phyloP scores from a whole-genome alignment of 352 stramenopile genomes.

The Ophiocytium majus region DNA sequence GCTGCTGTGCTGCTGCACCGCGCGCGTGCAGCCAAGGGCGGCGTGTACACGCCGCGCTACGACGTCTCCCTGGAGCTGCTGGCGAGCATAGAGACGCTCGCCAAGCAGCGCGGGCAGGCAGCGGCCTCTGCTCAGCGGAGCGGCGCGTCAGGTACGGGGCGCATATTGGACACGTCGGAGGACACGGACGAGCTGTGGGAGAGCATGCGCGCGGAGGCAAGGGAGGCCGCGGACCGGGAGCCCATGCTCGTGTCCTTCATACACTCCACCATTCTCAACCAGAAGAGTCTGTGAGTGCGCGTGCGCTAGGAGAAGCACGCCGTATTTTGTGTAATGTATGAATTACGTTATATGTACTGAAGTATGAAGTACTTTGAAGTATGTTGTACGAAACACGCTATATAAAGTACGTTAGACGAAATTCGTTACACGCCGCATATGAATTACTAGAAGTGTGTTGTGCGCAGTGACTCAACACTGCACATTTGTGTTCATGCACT shows the following conservation, averaged over 20 bases:
- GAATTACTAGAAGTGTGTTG: too few relatives aligned
- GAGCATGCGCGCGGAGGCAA: constrained; percentile 43
- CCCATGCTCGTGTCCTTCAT: constrained; percentile 70
- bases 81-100: background rate
- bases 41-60: constrained; percentile 14
- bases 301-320: too few relatives aligned
- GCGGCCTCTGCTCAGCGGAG: too few relatives aligned
- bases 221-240: constrained; percentile 56
- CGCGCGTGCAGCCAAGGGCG: background rate
- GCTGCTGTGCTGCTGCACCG: background rate
- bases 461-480: too few relatives aligned
- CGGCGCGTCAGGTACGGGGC: too few relatives aligned
- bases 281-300: constrained; percentile 58
- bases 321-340: too few relatives aligned
- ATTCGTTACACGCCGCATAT: too few relatives aligned
- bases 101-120: background rate
- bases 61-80: background rate
- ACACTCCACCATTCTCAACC: constrained; percentile 70
- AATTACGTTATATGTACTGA: too few relatives aligned
- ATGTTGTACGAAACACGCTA: too few relatives aligned
- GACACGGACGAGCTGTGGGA: constrained; percentile 32
- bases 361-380: too few relatives aligned
- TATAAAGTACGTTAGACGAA: too few relatives aligned
- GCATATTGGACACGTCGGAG: too few relatives aligned
- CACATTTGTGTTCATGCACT: constrained; percentile 72